Base-by-base conservation (phyloP, 805 yeast genomes). In the Scheffersomyces coipomensis region DNA sequence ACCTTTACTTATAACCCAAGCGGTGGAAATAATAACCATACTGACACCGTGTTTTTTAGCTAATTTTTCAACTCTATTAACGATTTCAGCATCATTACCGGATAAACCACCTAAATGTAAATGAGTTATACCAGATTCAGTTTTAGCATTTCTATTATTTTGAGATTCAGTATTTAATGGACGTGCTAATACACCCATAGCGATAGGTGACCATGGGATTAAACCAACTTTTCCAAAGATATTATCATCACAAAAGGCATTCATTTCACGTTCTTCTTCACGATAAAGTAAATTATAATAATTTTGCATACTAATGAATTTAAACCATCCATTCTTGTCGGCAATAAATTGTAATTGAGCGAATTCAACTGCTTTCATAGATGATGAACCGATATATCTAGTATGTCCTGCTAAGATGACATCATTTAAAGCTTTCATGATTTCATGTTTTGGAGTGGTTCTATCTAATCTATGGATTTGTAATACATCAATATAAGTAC, bases 231-330 rank as follows among this genome's bases (percentile, higher is more conserved):
- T 38, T 10, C 73, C 74, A 15, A 73, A 72, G 33, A 59, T 60
- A 18, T 73, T 58, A 13, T 48, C 45, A 13, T 51, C 39, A 43
- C 82, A 76, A 54, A 63, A 81, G 17, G 75, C 76, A 45, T 68
- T 74, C 70, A 79, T 62, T 51, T 81, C 85, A 11, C 78, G 60
- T 53, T 81, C 87, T 39, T 80, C 85, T 49, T 80, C 84, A n/a
- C 87, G 64, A 46, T 76, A 66, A 3, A 79, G 35, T 44, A 79
- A 58, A 48, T 78, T 79, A 56, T 79, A 77, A 49, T 62, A 72
- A 45, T 74, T 74, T 56, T 81, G 86, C 75, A 79, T 73, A 13
- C 74, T 63, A 39, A 81, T 66, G 45, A 81, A 81, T 51, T 76
- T 78, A 44, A 65, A 63, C 81, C 81, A 79, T 26, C 69, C 71